Evolutionary conservation across 176 grass and related monocot species (phyloP).

Genomic region (Stipa capillata): DNA sequence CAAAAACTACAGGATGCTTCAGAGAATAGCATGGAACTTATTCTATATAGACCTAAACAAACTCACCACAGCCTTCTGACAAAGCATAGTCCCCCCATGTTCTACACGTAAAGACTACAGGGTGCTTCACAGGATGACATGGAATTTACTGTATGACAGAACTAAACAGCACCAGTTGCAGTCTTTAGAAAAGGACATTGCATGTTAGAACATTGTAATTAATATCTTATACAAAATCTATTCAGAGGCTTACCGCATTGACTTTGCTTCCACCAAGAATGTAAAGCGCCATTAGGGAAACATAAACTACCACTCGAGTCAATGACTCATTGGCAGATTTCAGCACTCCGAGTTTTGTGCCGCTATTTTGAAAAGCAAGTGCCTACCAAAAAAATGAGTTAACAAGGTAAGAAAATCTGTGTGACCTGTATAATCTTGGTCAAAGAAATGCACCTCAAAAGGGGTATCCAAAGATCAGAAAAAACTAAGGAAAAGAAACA

Average conservation of each 20-base stretch:
- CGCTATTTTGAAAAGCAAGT: slow-evolving; percentile 70
- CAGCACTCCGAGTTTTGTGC: slow-evolving; percentile 78
- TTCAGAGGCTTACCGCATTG: slow-evolving; percentile 61
- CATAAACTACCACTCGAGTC: slow-evolving; percentile 83
- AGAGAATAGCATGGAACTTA: background rate
- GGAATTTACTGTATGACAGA: background rate
- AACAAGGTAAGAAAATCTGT: background rate
- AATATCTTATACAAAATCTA: background rate
- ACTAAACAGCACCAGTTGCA: background rate
- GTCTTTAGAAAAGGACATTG: background rate
- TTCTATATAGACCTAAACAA: background rate
- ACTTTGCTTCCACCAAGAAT: slow-evolving; percentile 92
- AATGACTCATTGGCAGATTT: slow-evolving; percentile 97
- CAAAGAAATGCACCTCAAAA: background rate
- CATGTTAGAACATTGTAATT: background rate
- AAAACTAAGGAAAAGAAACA: background rate
- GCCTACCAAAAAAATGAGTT: slow-evolving; percentile 44
- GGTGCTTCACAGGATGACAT: background rate
- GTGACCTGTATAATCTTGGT: background rate
- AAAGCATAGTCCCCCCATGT: no score
- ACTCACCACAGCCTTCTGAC: background rate
- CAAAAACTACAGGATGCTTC: background rate
- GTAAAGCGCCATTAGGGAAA: slow-evolving; percentile 84
- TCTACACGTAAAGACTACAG: background rate
- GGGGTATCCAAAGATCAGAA: background rate